Base-by-base conservation (phyloP, 352 stramenopile species). In the Phytophthora agathidicida region DNA sequence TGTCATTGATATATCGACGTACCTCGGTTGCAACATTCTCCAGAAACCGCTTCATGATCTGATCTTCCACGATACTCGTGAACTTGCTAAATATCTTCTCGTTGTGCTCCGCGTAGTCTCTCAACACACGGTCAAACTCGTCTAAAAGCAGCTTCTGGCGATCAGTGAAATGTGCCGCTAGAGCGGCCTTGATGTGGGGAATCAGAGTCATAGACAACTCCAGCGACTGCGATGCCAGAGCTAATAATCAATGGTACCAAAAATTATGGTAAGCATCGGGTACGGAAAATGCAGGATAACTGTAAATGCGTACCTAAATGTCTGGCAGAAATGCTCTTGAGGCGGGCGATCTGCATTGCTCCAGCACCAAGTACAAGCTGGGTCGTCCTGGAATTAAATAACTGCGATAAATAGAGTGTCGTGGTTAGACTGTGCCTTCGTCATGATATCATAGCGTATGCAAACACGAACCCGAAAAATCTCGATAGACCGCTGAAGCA, bases 41-140 rank as follows among this genome's bases (percentile, higher is more conserved):
- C 37, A 96, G 42, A 45, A 88, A 91, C 4, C 96, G 81, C 58
- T 98, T 97, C 70, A 99, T 96, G 65, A 98, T 98, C 57, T 95
- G 86, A 49, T 98, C 94, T 63, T 97, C 95, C 48, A 99, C 97
- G 46, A 99, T 99, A 46, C 82, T 97, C 1, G 98, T 97, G 73
- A 99, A 98, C 64, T 99, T 99, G 65, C 85, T 96, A 44, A 98
- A 90, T 62, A 99, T 98, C 60, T 98, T 98, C 68, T 98, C 92
- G 60, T 96, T 97, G 73, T 99, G 96, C 47, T 99, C 96, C 5
- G 82, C 80, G 58, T 98, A 98, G 68, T 98, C 96, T 44, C 91
- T 85, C 61, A 97, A 73, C 9, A 99, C 97, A 38, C 92, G 94
- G 60, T 99, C 96, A 45, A 99, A 88, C 42, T 98, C 94, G 47